These are phyloP conservation scores for Metschnikowia shivogae DNA, from an alignment of 805 yeast genomes.

Conservation along the genomic window DNA sequence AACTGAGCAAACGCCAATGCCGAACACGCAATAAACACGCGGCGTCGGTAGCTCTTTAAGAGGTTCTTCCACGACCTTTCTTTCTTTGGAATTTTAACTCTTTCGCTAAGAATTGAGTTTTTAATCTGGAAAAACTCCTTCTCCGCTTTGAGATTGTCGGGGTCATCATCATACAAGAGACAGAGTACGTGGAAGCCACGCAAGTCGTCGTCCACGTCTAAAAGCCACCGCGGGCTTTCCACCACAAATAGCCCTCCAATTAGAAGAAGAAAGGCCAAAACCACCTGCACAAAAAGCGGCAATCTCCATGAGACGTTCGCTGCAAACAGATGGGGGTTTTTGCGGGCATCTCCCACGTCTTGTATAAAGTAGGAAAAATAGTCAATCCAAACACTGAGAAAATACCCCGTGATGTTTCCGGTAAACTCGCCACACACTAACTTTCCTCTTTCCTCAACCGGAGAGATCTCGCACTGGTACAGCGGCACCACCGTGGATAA, in stretches of 20 bases:
- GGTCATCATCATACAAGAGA: slow-evolving; percentile 30
- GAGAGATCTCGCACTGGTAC: slow-evolving; percentile 84
- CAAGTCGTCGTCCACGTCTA: slow-evolving; percentile 72
- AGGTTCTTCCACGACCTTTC: slow-evolving; percentile 41
- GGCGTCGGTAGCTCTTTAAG: slow-evolving; percentile 35
- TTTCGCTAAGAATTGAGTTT: slow-evolving; percentile 38
- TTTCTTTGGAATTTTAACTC: slow-evolving; percentile 34
- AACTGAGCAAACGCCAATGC: slow-evolving; percentile 45
- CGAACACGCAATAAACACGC: slow-evolving; percentile 39
- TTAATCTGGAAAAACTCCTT: slow-evolving; percentile 47
- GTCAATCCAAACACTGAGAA: slow-evolving; percentile 84
- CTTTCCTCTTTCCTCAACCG: slow-evolving; percentile 80
- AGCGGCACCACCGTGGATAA: slow-evolving; percentile 81
- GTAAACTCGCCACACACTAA: slow-evolving; percentile 86
- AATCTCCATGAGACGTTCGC: slow-evolving; percentile 65
- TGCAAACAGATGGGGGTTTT: slow-evolving; percentile 31
- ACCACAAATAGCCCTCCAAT: slow-evolving; percentile 75
- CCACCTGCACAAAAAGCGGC: slow-evolving; percentile 71
- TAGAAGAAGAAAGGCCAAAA: slow-evolving; percentile 64
- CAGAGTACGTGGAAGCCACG: slow-evolving; percentile 42
- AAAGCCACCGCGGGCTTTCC: slow-evolving; percentile 87
- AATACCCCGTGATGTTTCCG: slow-evolving; percentile 79
- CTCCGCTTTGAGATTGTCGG: slow-evolving; percentile 30
- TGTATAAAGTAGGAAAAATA: slow-evolving; percentile 66
- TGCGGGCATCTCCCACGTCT: slow-evolving; percentile 42